Base-by-base conservation (phyloP, 495 filamentous ascomycete species). In the Xylaria scruposa region DNA sequence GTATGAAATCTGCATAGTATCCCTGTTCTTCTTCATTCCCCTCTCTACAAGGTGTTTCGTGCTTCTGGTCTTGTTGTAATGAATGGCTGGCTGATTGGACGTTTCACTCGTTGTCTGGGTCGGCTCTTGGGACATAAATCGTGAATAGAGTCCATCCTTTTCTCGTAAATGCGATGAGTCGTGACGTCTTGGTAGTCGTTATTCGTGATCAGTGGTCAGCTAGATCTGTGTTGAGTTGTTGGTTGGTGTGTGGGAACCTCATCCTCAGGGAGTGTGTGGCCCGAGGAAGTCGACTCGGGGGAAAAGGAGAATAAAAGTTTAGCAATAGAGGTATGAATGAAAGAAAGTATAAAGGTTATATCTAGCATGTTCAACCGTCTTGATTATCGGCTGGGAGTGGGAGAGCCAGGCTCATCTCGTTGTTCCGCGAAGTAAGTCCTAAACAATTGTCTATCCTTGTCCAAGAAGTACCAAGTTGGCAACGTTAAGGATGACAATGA, bases 401-500 rank as follows among this genome's bases (percentile, higher is more conserved):
- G n/a, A n/a, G n/a, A n/a, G n/a, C n/a, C n/a, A n/a, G n/a, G n/a
- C n/a, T n/a, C n/a, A n/a, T n/a, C 8, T 31, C 26, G 53, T 56
- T 21, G 51, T 54, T 26, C 3, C 51, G 24, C 12, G 10, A 15
- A 31, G 24, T 4, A 10, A 10, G 10, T 49, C 21, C 46, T 46
- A 19, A 49, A 21, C 17, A 49, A 49, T 3, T 49, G 46, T 49
- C 62, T 71, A 71, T 3, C 89, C 90, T 70, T 89, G 68, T 8
- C 89, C 91, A n/a, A 92, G 77, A 49, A 94, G 74, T 5, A 92
- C 92, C 77, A 93, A 77, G 74, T 92, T 87, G 9, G 91, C 90
- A 36, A 93, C 83, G 77, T 94, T 93, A 90, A 94, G 92, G 21
- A 90, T 78, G 1, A 85, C 85, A 72, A 94, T 92, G 51, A 93